Evolutionary conservation across 78 protist species (phyloP).

Genomic region (Pigoraptor vietnamica): DNA sequence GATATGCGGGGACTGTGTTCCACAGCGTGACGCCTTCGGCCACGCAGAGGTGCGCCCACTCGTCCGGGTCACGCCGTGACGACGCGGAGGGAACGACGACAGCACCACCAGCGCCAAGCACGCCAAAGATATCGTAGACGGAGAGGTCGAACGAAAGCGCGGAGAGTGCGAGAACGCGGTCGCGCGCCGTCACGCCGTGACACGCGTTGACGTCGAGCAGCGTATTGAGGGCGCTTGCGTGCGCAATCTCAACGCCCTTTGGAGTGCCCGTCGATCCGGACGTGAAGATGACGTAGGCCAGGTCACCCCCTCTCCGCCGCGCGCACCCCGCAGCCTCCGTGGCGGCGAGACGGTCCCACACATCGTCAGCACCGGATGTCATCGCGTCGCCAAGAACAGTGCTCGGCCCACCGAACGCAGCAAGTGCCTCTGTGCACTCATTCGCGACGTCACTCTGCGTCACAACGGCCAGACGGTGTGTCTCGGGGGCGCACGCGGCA

Average conservation of each 20-base stretch:
- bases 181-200: neutral
- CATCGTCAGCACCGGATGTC: too few species aligned
- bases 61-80: neutral
- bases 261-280: conserved; percentile 26
- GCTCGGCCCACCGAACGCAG: neutral
- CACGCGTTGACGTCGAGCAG: neutral
- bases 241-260: conserved; percentile 35
- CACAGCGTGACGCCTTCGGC: neutral
- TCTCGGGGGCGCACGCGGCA: neutral
- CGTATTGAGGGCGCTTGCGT: neutral
- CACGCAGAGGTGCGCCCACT: neutral
- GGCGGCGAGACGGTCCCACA: too few species aligned
- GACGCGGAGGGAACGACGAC: neutral
- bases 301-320: neutral
- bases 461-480: neutral
- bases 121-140: neutral
- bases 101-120: neutral
- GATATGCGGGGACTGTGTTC: neutral
- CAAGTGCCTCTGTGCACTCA: neutral
- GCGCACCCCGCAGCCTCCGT: neutral
- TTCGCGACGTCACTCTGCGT: too few species aligned
- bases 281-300: conserved; percentile 22
- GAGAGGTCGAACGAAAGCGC: neutral
- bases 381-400: neutral
- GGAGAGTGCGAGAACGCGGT: neutral